Evolutionary conservation across 352 stramenopile species (phyloP).

Genomic region (Phytophthora nicotianae): DNA sequence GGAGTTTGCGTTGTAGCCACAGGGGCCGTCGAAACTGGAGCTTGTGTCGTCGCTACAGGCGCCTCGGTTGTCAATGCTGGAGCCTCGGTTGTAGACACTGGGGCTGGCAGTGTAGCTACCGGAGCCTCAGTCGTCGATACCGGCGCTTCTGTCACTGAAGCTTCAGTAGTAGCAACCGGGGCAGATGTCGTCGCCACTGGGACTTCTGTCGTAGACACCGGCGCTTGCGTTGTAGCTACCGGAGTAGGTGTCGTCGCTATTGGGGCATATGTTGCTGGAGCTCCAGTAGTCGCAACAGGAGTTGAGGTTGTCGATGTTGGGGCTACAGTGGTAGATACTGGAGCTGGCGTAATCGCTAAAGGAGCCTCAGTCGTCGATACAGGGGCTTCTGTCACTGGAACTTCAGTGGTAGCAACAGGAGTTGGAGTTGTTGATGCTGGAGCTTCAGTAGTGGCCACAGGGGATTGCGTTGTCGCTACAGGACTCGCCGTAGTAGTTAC

Average conservation of each 20-base stretch:
- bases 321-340: conserved; percentile 2
- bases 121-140: conserved; percentile 3
- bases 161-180: not conserved
- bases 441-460: not conserved
- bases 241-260: not conserved
- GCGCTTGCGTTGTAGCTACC: not conserved
- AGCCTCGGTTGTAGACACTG: conserved; percentile 2
- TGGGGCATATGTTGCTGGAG: conserved; percentile 3
- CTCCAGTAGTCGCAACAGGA: conserved; percentile 5
- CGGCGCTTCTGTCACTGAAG: conserved; percentile 5
- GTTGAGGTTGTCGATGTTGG: not conserved
- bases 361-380: not conserved
- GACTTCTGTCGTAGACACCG: not conserved
- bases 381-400: not conserved
- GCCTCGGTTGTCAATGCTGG: not conserved
- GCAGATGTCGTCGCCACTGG: not conserved
- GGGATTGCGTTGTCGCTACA: conserved; percentile 1
- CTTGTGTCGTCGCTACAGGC: conserved; percentile 2
- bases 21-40: not conserved
- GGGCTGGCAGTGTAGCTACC: not conserved
- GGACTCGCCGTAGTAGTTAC: conserved; percentile 2
- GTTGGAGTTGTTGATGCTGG: not conserved
- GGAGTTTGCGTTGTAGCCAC: conserved; percentile 5
- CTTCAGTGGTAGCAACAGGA: conserved; percentile 7
- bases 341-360: conserved; percentile 2